Conservation (phyloP, 2,329 filamentous ascomycete genomes). For the Dactylellina drechsleri region DNA sequence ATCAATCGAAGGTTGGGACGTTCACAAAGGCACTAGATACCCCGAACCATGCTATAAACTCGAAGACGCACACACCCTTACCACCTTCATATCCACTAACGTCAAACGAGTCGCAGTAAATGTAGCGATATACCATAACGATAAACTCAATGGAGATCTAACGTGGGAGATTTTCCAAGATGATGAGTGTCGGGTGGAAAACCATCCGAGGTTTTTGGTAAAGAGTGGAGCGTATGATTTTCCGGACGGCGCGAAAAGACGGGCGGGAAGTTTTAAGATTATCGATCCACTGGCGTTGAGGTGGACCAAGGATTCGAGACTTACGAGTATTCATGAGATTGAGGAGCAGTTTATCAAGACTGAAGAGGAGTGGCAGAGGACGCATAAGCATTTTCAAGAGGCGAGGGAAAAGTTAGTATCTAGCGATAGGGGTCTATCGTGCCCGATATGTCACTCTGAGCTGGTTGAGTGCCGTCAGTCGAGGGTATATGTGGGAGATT, state of each 20-base stretch:
- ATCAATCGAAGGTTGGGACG: constrained; percentile 23
- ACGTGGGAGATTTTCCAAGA: constrained; percentile 43
- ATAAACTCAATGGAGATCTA: neutral
- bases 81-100: constrained; percentile 8
- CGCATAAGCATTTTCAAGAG: constrained; percentile 1
- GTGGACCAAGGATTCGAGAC: constrained; percentile 1
- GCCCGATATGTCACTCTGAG: constrained; percentile 24
- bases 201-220: constrained; percentile 23
- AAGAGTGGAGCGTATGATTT: constrained; percentile 20
- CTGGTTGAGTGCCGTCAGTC: neutral
- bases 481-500: constrained; percentile 12
- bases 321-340: constrained; percentile 17
- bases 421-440: constrained; percentile 4
- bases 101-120: constrained; percentile 21
- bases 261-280: constrained; percentile 19
- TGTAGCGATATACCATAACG: constrained; percentile 11
- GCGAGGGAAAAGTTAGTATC: constrained; percentile 7
- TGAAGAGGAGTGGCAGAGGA: constrained; percentile 9
- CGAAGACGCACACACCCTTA: neutral
- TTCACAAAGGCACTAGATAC: constrained; percentile 3
- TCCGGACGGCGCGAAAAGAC: neutral
- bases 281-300: constrained; percentile 31
- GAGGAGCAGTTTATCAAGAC: constrained; percentile 20
- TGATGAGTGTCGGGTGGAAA: constrained; percentile 25
- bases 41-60: constrained; percentile 34